These are phyloP conservation scores for Populus hybrid DNA, from an alignment of 441 rosid species.

Conservation along the genomic window DNA sequence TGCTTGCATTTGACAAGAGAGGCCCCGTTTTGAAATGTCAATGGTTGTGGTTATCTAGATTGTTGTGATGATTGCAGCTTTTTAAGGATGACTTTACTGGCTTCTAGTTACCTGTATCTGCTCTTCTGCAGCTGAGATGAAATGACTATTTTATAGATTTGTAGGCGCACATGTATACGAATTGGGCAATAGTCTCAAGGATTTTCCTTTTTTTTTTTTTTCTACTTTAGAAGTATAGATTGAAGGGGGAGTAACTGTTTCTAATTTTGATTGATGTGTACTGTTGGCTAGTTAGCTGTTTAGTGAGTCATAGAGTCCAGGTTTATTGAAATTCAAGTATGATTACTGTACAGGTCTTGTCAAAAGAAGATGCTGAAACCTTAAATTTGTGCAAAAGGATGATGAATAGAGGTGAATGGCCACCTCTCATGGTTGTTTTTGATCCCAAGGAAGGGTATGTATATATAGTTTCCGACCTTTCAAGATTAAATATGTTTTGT, in stretches of 20 bases:
- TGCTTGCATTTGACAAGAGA: background rate
- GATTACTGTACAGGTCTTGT: conserved; percentile 44
- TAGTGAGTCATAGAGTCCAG: background rate
- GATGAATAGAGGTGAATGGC: conserved; percentile 69
- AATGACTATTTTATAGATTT: background rate
- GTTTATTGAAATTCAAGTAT: background rate
- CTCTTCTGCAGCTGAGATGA: background rate
- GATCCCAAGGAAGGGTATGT: conserved; percentile 86
- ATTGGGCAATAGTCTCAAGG: background rate
- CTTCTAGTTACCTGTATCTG: background rate
- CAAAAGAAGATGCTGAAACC: conserved; percentile 68
- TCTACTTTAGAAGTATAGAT: background rate
- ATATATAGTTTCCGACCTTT: background rate
- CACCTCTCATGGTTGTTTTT: conserved; percentile 72
- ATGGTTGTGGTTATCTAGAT: background rate
- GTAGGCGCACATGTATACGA: background rate
- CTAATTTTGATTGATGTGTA: background rate
- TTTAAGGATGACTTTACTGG: background rate
- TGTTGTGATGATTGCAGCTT: background rate
- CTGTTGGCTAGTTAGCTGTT: background rate
- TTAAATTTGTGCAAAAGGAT: conserved; percentile 60
- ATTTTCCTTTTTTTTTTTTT: too few relatives aligned
- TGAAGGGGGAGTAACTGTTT: too few relatives aligned
- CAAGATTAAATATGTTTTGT: background rate
- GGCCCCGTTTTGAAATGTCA: background rate